Conservation (phyloP, 2,329 filamentous ascomycete species). For the Hypoxylon sp. region DNA sequence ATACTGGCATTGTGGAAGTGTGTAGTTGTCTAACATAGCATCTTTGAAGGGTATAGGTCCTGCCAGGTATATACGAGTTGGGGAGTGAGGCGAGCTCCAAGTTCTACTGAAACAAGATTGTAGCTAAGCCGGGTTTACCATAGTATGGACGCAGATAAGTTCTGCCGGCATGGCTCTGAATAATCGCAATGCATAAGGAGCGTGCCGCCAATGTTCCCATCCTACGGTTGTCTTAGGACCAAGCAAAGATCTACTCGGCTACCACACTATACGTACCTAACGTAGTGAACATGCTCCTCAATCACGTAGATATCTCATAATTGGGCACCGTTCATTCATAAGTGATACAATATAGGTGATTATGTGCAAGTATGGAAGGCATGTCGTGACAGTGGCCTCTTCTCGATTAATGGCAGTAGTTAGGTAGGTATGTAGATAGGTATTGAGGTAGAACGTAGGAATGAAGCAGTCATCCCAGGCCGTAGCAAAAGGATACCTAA, state of each 20-base stretch:
- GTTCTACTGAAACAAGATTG: not conserved
- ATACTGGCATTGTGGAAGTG: not conserved
- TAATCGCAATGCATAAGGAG: conserved; percentile 40
- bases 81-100: not conserved
- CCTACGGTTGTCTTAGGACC: not conserved
- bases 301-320: not conserved
- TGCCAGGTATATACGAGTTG: not conserved
- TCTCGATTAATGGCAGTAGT: not conserved
- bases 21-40: not conserved
- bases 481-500: conserved; percentile 8
- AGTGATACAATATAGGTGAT: too few relatives aligned
- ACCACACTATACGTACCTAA: conserved; percentile 14
- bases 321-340: not conserved
- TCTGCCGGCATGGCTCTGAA: conserved; percentile 38
- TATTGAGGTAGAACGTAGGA: not conserved
- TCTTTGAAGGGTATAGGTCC: not conserved
- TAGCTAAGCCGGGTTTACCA: conserved; percentile 17
- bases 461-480: conserved; percentile 8
- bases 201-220: conserved; percentile 4
- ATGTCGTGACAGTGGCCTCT: not conserved
- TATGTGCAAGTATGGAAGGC: not conserved
- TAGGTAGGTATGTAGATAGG: conserved; percentile 7
- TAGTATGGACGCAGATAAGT: not conserved
- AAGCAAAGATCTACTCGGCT: not conserved
- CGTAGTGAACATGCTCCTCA: not conserved